Percentiles rank a stretch among this genome's conserved stretches.
Evolutionary conservation across 441 rosid genomes (phyloP).

Genomic region (Populus hybrid): DNA sequence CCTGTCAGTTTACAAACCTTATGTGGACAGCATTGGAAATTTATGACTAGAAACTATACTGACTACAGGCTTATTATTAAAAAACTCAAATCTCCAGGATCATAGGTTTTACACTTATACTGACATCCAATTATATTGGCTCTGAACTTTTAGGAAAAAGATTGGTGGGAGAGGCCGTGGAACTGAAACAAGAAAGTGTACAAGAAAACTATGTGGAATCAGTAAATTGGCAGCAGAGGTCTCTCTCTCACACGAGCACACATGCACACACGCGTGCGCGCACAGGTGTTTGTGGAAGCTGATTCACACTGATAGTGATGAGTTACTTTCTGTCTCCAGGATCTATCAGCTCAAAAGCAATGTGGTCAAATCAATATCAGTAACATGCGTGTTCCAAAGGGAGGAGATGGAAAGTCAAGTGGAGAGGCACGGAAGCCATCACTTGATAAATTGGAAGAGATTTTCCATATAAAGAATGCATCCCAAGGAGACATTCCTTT

Average conservation of each 20-base stretch:
- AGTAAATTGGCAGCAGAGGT: constrained; percentile 80
- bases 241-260: constrained; percentile 14
- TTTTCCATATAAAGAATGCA: constrained; percentile 71
- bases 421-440: constrained; percentile 49
- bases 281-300: constrained; percentile 9
- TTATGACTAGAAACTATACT: neutral
- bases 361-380: constrained; percentile 31
- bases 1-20: neutral
- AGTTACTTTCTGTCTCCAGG: constrained; percentile 38
- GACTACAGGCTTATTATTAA: neutral
- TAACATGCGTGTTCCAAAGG: constrained; percentile 35
- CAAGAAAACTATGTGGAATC: constrained; percentile 48
- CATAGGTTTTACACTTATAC: neutral
- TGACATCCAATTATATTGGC: neutral
- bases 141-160: constrained; percentile 53
- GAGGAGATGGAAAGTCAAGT: constrained; percentile 34
- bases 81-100: neutral
- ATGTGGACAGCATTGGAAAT: neutral
- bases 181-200: constrained; percentile 60
- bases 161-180: constrained; percentile 54
- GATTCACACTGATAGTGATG: constrained; percentile 4
- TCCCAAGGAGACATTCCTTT: constrained; percentile 84
- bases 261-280: neutral
- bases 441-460: constrained; percentile 48
- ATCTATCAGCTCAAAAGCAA: constrained; percentile 31